Evolutionary conservation across 169 alveolate species (phyloP).

Genomic region (Cryptosporidium sp.): DNA sequence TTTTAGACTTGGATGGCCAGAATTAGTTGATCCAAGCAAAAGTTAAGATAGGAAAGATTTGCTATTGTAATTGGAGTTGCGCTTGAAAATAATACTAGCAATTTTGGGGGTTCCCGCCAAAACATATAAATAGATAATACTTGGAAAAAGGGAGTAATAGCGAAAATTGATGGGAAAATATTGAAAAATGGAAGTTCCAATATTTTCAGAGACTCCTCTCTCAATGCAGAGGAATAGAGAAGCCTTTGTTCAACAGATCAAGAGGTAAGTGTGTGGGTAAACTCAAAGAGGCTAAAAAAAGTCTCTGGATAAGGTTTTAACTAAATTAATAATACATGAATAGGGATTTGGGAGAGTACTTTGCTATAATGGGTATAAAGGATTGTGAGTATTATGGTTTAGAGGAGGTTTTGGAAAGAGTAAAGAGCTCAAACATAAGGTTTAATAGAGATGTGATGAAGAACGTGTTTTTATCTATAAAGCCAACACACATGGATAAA

Average conservation of each 20-base stretch:
- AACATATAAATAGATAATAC: background rate
- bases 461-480: constrained; percentile 32
- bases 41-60: too few species aligned
- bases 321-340: background rate
- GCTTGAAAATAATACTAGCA: constrained; percentile 1
- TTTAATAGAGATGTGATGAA: constrained; percentile 43
- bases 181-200: constrained; percentile 36
- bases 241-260: constrained; percentile 54
- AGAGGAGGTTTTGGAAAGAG: constrained; percentile 37
- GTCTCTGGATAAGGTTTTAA: background rate
- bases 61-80: background rate
- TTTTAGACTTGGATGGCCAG: background rate
- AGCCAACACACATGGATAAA: constrained; percentile 23
- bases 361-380: constrained; percentile 56
- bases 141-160: background rate
- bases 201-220: constrained; percentile 30
- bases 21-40: too few species aligned
- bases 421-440: constrained; percentile 14
- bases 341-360: constrained; percentile 65
- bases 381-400: constrained; percentile 57
- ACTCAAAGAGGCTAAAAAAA: background rate
- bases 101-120: constrained; percentile 22
- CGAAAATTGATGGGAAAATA: background rate
- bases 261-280: constrained; percentile 31
- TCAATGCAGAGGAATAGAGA: constrained; percentile 61